Evolutionary conservation across 768 basidiomycete species (phyloP), one percentile per base, ranked within the genome.

Genomic region (Panus rudis): DNA sequence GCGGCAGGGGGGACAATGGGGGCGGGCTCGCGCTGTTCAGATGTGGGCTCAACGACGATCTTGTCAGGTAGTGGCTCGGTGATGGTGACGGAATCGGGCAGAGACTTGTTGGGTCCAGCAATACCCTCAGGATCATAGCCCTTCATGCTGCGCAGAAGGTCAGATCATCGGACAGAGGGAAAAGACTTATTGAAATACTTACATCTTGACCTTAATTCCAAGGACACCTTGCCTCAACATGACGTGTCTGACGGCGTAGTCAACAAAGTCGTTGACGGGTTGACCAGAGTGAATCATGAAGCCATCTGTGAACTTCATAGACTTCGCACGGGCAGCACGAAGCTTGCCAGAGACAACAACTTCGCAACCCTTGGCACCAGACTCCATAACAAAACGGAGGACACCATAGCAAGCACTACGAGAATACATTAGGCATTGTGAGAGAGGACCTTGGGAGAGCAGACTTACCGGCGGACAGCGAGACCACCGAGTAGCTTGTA

Each of bases 151-250:
- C n/a, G 35, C 50, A 20, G 31, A 24, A 39, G 45, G 19, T 57
- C 34, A 64, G 48, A 22, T 35, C 3, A 22, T 11, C 40, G 35
- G 21, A 17, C 20, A 26, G 45, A 38, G 10, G 24, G 14, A 19
- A 28, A 24, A 19, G 6, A 20, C 21, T 13, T 11, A 30, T 20
- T 39, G 10, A 16, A 16, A 24, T 17, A 62, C 80, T 50, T 60
- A 93, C 92, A 98, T 99, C 73, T 98, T 99, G 61, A 99, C 96
- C 69, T 99, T 99, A 79, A 99, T 97, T 61, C 96, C 96, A 50
- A 99, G 79, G 39, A 99, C 96, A 81, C 96, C 96, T 66, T 99
- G 96, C 57, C 89, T 85, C 52, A 99, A 81, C 57, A 98, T 79
- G 58, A 98, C 96, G 74, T 99, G 96, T 55, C 96, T 81, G 57